phyloP scores from a whole-genome alignment of 345 rosid genomes.

The Excoecaria agallocha region DNA sequence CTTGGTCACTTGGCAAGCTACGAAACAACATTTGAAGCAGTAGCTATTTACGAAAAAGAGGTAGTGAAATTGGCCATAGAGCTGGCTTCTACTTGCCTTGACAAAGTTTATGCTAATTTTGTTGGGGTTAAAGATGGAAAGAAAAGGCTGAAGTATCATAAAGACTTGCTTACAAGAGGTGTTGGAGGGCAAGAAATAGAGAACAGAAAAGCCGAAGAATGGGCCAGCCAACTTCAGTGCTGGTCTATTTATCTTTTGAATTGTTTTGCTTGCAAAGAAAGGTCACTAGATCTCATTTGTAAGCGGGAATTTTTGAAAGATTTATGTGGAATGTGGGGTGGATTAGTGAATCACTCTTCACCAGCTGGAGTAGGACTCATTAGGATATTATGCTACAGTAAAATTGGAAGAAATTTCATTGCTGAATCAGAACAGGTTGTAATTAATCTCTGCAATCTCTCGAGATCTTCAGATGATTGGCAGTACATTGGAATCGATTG shows the following conservation, averaged over 20 bases:
- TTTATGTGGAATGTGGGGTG: slow-evolving; percentile 64
- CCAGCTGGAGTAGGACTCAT: slow-evolving; percentile 67
- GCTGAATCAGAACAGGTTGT: slow-evolving; percentile 40
- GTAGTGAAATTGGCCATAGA: slow-evolving; percentile 48
- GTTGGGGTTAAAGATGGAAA: slow-evolving; percentile 39
- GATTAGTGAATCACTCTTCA: slow-evolving; percentile 49
- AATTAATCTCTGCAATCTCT: slow-evolving; percentile 46
- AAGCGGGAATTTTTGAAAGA: slow-evolving; percentile 38
- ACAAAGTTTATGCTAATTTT: slow-evolving; percentile 45
- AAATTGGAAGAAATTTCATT: slow-evolving; percentile 53
- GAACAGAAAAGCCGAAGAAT: slow-evolving; percentile 71
- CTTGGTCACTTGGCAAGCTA: slow-evolving; percentile 71
- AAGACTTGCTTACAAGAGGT: slow-evolving; percentile 73
- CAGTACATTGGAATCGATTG: slow-evolving; percentile 61
- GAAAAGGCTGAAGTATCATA: slow-evolving; percentile 62
- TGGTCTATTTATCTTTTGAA: slow-evolving; percentile 68
- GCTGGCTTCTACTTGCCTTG: slow-evolving; percentile 49
- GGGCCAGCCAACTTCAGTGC: slow-evolving; percentile 71
- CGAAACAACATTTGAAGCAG: slow-evolving; percentile 46
- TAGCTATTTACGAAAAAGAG: slow-evolving; percentile 52
- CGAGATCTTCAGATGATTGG: slow-evolving; percentile 90
- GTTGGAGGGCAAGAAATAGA: slow-evolving; percentile 59
- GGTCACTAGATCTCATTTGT: slow-evolving; percentile 48
- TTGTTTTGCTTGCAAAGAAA: slow-evolving; percentile 60
- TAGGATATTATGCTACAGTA: slow-evolving; percentile 52